These are phyloP conservation scores for Apocynum venetum DNA, from an alignment of 257 asterid species.

Conservation along the genomic window DNA sequence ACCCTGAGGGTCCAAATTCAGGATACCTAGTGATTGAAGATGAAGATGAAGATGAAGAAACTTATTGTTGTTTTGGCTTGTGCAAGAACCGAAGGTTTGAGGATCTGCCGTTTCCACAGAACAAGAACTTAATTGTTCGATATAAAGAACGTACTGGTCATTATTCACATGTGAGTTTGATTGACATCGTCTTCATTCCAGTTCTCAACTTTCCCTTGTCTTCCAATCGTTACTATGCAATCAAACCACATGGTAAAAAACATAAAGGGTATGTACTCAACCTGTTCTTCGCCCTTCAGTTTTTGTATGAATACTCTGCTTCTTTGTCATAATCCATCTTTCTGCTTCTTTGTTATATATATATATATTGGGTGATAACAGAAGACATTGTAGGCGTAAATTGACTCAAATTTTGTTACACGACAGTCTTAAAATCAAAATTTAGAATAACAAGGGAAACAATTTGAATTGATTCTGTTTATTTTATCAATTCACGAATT, in stretches of 20 bases:
- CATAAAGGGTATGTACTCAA: slow-evolving; percentile 47
- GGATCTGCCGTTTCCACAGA: slow-evolving; percentile 55
- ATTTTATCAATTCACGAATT: not conserved
- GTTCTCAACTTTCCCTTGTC: slow-evolving; percentile 44
- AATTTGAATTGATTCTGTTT: not conserved
- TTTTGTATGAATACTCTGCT: not conserved
- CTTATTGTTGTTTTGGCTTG: slow-evolving; percentile 46
- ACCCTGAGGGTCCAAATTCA: slow-evolving; percentile 52
- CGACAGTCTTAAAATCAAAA: not conserved
- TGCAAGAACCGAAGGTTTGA: slow-evolving; percentile 31
- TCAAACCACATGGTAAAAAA: slow-evolving; percentile 31
- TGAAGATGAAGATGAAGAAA: slow-evolving; percentile 47
- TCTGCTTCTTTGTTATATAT: no score
- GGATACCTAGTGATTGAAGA: slow-evolving; percentile 61
- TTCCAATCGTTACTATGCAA: slow-evolving; percentile 53
- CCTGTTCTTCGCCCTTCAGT: not conserved
- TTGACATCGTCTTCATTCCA: slow-evolving; percentile 42
- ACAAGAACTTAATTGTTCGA: slow-evolving; percentile 35
- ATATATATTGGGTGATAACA: no score
- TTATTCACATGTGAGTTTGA: not conserved
- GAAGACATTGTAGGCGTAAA: no score
- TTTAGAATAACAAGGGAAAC: no score
- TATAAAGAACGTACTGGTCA: slow-evolving; percentile 10
- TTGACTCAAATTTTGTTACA: not conserved
- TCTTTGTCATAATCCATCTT: no score